phyloP scores from a whole-genome alignment of 192 early-diverging fungal species.

The Podila epigama region DNA sequence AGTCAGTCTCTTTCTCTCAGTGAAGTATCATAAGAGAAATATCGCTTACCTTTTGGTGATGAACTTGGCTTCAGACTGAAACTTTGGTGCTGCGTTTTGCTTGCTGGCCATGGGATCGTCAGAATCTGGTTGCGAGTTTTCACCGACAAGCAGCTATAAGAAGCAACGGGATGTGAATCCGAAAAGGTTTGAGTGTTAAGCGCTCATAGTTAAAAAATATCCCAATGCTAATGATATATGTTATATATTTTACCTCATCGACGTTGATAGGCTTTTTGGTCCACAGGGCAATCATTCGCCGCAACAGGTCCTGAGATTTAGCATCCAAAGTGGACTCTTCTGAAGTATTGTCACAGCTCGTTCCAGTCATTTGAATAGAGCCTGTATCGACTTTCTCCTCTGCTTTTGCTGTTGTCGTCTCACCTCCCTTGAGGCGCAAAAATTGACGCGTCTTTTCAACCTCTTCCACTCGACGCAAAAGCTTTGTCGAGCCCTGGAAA shows the following conservation, averaged over 20 bases:
- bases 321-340: conserved; percentile 4
- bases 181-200: background rate
- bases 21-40: too few relatives aligned
- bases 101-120: too few relatives aligned
- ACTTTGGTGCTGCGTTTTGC: conserved; percentile 4
- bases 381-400: too few relatives aligned
- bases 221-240: background rate
- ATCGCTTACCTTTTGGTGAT: conserved; percentile 44
- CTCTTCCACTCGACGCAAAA: conserved; percentile 43
- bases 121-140: background rate
- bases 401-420: background rate
- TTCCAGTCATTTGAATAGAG: too few relatives aligned
- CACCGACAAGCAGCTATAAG: conserved; percentile 2
- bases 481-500: conserved; percentile 48
- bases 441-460: conserved; percentile 54
- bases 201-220: background rate
- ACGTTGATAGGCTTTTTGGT: conserved; percentile 23
- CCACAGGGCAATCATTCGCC: conserved; percentile 25
- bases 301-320: conserved; percentile 12
- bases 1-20: too few relatives aligned
- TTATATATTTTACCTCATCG: conserved; percentile 15
- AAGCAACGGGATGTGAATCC: background rate
- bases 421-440: conserved; percentile 28
- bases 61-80: conserved; percentile 29
- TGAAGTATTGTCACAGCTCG: too few relatives aligned